phyloP scores from a whole-genome alignment of 2,329 filamentous ascomycete genomes.

The Colletotrichum sp. region DNA sequence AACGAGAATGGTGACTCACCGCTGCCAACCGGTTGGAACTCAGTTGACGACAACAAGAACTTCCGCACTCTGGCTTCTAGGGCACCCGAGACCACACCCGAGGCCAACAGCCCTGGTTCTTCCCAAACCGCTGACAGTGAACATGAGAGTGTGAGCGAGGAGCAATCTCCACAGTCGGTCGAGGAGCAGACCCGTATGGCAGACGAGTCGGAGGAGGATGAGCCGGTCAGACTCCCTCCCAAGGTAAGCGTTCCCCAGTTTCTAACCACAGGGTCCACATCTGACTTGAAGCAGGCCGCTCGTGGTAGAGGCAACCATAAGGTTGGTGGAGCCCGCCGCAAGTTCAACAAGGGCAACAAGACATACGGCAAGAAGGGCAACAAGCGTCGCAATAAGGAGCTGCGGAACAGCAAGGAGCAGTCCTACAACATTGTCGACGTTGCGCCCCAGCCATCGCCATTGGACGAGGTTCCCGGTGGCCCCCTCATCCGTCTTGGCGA shows the following conservation, averaged over 20 bases:
- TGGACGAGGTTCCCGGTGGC: conserved; percentile 45
- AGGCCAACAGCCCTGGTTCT: conserved; percentile 51
- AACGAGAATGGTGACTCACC: conserved; percentile 54
- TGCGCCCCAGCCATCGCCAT: conserved; percentile 20
- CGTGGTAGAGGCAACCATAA: conserved; percentile 14
- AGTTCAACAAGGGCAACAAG: conserved; percentile 52
- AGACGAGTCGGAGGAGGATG: conserved; percentile 64
- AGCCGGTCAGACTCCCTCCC: conserved; percentile 34
- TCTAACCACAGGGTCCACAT: not conserved
- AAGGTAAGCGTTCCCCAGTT: conserved; percentile 35
- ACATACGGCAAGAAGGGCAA: conserved; percentile 54
- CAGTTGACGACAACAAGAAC: conserved; percentile 61
- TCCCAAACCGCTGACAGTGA: conserved; percentile 54
- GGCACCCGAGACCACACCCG: conserved; percentile 47
- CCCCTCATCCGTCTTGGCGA: conserved; percentile 82
- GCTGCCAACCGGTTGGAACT: conserved; percentile 74
- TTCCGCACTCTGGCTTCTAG: conserved; percentile 57
- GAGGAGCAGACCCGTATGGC: conserved; percentile 57
- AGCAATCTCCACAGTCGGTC: conserved; percentile 35
- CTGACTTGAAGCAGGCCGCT: conserved; percentile 17
- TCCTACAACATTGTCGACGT: conserved; percentile 30
- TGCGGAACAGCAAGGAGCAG: conserved; percentile 40
- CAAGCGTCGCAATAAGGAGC: conserved; percentile 52
- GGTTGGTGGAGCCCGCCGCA: conserved; percentile 41
- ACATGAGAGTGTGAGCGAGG: conserved; percentile 59